A percentile compares a stretch with the other conserved stretches of the same genome.
Conservation (phyloP, 345 rosid species). For the Populus pruinosa region DNA sequence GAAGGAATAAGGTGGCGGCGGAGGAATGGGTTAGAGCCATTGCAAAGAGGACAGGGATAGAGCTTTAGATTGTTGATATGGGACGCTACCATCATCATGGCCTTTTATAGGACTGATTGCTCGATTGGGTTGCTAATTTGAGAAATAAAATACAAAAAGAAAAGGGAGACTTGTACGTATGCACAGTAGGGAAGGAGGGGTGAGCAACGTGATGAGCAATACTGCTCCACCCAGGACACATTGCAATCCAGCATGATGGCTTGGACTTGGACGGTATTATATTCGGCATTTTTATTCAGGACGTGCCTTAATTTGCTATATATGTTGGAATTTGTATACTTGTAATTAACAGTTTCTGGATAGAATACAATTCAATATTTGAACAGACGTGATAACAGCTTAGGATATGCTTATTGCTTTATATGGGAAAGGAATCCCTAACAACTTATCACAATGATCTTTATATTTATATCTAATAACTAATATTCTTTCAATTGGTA, state of each 20-base stretch:
- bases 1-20: constrained; percentile 17
- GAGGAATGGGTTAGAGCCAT: constrained; percentile 19
- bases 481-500: too few species aligned
- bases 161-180: not conserved
- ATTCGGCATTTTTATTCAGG: too few species aligned
- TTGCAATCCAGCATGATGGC: not conserved
- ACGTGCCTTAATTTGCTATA: too few species aligned
- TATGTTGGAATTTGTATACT: too few species aligned
- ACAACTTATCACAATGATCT: too few species aligned
- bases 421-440: not conserved
- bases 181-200: not conserved
- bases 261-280: not conserved
- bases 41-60: not conserved
- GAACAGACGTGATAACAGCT: too few species aligned
- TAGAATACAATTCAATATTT: too few species aligned
- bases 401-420: too few species aligned
- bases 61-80: not conserved
- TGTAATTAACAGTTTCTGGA: not conserved
- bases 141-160: not conserved
- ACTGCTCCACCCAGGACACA: not conserved
- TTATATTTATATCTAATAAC: too few species aligned
- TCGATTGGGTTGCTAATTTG: not conserved
- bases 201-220: not conserved
- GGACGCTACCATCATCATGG: not conserved
- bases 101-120: not conserved